Conservation (phyloP, 1,139 yeast species). For the Debaryomycetaceae sp. region DNA sequence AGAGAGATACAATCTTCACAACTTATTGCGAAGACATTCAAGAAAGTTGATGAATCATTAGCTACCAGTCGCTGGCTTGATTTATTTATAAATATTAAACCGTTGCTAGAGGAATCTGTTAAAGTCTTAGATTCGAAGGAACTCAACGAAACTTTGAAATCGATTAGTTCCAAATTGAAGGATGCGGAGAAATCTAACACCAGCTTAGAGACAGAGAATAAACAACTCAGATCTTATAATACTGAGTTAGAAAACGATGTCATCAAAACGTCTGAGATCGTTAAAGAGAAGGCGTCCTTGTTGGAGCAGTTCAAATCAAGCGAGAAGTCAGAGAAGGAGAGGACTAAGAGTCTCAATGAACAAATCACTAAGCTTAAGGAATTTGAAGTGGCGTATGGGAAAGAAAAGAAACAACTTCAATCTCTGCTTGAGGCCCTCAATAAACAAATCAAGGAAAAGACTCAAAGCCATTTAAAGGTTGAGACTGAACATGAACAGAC, state of each 20-base stretch:
- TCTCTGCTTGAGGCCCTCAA: neutral
- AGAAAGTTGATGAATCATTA: slow-evolving; percentile 48
- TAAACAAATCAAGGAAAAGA: neutral
- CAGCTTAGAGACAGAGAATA: slow-evolving; percentile 47
- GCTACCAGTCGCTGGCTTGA: slow-evolving; percentile 75
- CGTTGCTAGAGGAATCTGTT: slow-evolving; percentile 65
- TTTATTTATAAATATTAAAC: slow-evolving; percentile 68
- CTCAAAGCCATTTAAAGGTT: neutral
- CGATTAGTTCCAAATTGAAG: slow-evolving; percentile 33
- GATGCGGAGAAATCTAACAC: slow-evolving; percentile 41
- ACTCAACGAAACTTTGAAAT: slow-evolving; percentile 48
- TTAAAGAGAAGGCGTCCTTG: slow-evolving; percentile 24
- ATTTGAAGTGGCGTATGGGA: slow-evolving; percentile 6
- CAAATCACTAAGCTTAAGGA: slow-evolving; percentile 17
- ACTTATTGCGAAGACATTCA: slow-evolving; percentile 61
- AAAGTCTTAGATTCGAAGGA: slow-evolving; percentile 55
- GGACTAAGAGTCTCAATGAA: slow-evolving; percentile 2
- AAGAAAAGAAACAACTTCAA: neutral
- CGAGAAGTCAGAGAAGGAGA: slow-evolving; percentile 12
- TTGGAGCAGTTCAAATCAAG: slow-evolving; percentile 22
- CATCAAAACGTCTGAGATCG: slow-evolving; percentile 20
- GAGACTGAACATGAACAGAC: neutral
- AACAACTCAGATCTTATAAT: slow-evolving; percentile 42
- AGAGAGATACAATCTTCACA: slow-evolving; percentile 69
- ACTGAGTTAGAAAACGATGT: slow-evolving; percentile 47